Evolutionary conservation across 2,329 filamentous ascomycete species (phyloP), one percentile per base, ranked within the genome.

Genomic region (Pestalotiopsis sp.): DNA sequence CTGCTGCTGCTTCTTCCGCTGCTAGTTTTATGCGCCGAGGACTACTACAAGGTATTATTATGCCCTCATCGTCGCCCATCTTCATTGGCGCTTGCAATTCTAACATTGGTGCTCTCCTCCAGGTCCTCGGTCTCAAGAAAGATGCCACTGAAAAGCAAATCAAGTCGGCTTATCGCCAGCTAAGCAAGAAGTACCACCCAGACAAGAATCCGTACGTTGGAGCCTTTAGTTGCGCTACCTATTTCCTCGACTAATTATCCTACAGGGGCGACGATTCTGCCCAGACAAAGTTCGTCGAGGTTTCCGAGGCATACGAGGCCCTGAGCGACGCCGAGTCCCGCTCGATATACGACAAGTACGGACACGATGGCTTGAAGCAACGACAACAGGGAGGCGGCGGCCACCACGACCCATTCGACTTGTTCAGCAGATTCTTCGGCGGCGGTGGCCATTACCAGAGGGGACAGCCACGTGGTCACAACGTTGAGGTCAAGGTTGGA

Each of bases 401-500:
- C 58, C 85, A 88, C 69, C 91, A 95, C 79, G 95, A 99, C 78
- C 95, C 96, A 23, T 98, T 98, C 78, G 96, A 99, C 80, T 85
- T 99, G 57, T 99, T 99, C 86, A 94, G 91, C 67, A 92, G 94
- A 73, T 98, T 99, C 88, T 99, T 99, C 78, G 96, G 96, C 71
- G 95, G 95, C 25, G 92, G 89, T 59, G 94, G 94, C 11, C 93
- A 96, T 81, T 97, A 92, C 74, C 89, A 90, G 63, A 84, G 86
- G 5, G 91, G 91, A 45, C 91, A 96, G 79, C 91, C 94, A 38
- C 88, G 91, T 39, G 96, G 96, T 0, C 95, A 92, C 65, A 93
- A 97, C 78, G 93, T 97, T 86, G 95, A 98, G 83, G 89, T 97
- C 67, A 90, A 92, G 69, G 88, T 99, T 36, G 86, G 88, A 59